Percentiles rank a stretch among this genome's conserved stretches.
Evolutionary conservation across 441 rosid species (phyloP).

Genomic region (Breynia disticha): DNA sequence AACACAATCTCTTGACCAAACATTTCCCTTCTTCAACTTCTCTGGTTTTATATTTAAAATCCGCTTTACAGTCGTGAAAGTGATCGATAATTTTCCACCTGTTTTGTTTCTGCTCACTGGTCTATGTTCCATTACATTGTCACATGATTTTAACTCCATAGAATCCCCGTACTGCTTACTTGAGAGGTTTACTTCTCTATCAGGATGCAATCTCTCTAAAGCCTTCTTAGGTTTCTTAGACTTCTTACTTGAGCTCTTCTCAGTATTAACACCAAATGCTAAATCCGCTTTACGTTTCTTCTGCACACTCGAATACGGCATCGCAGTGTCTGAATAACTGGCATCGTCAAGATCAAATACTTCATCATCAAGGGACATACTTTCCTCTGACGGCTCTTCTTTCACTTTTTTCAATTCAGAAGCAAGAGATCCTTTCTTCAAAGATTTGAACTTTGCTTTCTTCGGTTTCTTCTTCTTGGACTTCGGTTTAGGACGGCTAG

Average conservation of each 20-base stretch:
- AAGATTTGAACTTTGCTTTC: slow-evolving; percentile 89
- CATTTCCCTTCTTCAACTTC: slow-evolving; percentile 81
- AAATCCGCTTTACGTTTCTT: slow-evolving; percentile 61
- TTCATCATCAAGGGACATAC: slow-evolving; percentile 53
- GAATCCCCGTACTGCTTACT: slow-evolving; percentile 39
- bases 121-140: slow-evolving; percentile 47
- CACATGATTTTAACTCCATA: slow-evolving; percentile 28
- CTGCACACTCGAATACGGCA: slow-evolving; percentile 34
- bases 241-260: slow-evolving; percentile 58
- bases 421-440: slow-evolving; percentile 79
- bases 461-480: slow-evolving; percentile 89
- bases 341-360: slow-evolving; percentile 34
- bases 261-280: slow-evolving; percentile 35
- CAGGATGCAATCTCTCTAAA: slow-evolving; percentile 27
- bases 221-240: slow-evolving; percentile 62
- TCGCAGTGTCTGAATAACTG: slow-evolving; percentile 39
- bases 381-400: slow-evolving; percentile 45
- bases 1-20: slow-evolving; percentile 94
- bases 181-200: slow-evolving; percentile 31
- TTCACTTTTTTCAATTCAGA: slow-evolving; percentile 54
- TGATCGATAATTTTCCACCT: slow-evolving; percentile 74
- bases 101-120: slow-evolving; percentile 56
- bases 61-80: slow-evolving; percentile 81
- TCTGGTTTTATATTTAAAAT: slow-evolving; percentile 76
- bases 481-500: slow-evolving; percentile 50